Conservation (phyloP, 1,139 yeast genomes). For the Debaryomycetaceae sp. region DNA sequence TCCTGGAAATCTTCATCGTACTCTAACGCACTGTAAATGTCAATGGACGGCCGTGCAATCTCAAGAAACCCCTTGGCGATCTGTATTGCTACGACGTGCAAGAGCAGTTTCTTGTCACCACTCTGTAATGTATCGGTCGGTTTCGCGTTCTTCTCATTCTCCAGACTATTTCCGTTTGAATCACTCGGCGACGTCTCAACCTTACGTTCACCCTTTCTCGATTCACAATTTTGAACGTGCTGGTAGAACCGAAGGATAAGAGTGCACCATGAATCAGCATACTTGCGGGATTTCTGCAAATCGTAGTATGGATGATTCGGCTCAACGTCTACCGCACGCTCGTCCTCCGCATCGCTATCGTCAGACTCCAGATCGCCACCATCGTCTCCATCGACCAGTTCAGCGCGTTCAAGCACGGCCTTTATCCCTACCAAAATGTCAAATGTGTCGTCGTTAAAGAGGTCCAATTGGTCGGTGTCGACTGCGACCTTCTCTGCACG, state of each 20-base stretch:
- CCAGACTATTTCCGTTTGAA: not conserved
- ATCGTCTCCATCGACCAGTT: constrained; percentile 45
- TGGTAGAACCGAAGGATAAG: constrained; percentile 36
- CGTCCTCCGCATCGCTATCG: constrained; percentile 21
- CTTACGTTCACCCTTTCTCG: no score
- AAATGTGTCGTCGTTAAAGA: constrained; percentile 30
- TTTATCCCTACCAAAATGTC: constrained; percentile 47
- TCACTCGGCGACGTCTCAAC: constrained; percentile 7
- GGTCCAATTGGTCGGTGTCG: constrained; percentile 12
- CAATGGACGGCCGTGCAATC: constrained; percentile 52
- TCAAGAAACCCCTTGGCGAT: constrained; percentile 54
- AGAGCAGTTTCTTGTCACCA: no score
- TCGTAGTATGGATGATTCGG: constrained; percentile 44
- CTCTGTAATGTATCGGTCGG: constrained; percentile 13
- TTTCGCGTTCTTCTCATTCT: constrained; percentile 3
- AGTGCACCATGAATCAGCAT: constrained; percentile 47
- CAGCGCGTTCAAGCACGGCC: constrained; percentile 55
- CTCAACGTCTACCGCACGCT: constrained; percentile 23
- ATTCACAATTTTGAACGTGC: constrained; percentile 19
- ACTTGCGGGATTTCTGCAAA: constrained; percentile 25
- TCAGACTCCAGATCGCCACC: constrained; percentile 32
- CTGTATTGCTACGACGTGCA: constrained; percentile 28
- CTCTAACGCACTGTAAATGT: constrained; percentile 42
- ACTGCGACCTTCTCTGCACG: constrained; percentile 29
- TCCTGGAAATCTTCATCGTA: constrained; percentile 47